Base-by-base conservation (phyloP, 768 basidiomycete species). In the Leccinum barrowsii region DNA sequence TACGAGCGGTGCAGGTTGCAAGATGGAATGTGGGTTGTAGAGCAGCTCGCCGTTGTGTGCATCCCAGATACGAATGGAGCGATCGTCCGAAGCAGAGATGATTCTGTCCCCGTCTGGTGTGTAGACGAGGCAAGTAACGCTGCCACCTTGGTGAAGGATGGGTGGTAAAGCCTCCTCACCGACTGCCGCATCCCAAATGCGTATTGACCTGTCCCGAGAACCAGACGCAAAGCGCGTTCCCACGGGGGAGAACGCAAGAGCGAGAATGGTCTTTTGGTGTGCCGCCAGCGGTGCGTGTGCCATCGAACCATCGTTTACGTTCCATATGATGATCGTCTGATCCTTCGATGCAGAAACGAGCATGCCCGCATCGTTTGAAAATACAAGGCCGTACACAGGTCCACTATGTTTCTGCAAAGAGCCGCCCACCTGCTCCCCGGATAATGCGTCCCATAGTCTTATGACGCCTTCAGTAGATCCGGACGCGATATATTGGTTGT, bases 31-130 rank as follows among this genome's bases (percentile, higher is more conserved):
- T 21, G 65, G 63, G 17, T 61, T 35, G 48, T 56, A 61, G 48
- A 72, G 56, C 11, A 54, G 24, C 1, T 63, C 55, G 19, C 70
- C 70, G 0, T 55, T 28, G 10, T 66, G 60, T 11, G 63, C 67
- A 17, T 74, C 63, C 70, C 70, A 73, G 55, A 75, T 34, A 15
- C 67, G 70, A 15, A 75, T 65, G 1, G 55, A 59, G 50, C 65
- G 66, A 40, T 75, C 66, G 48, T 70, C 70, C 1, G 72, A 70
- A 34, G 67, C 70, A 17, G 74, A 74, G 35, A 75, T 52, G 55
- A 73, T 54, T 44, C 21, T 63, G 48, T 22, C 50, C 13, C 72
- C 69, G 35, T 75, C 72, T n/a, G 64, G 65, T 13, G 67, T 74
- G 46, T 73, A 73, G 7, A 42, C 60, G 21, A 75, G 65, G 4